These are phyloP conservation scores for Phytophthora pseudosyringae DNA, from an alignment of 352 stramenopile genomes.

Conservation along the genomic window DNA sequence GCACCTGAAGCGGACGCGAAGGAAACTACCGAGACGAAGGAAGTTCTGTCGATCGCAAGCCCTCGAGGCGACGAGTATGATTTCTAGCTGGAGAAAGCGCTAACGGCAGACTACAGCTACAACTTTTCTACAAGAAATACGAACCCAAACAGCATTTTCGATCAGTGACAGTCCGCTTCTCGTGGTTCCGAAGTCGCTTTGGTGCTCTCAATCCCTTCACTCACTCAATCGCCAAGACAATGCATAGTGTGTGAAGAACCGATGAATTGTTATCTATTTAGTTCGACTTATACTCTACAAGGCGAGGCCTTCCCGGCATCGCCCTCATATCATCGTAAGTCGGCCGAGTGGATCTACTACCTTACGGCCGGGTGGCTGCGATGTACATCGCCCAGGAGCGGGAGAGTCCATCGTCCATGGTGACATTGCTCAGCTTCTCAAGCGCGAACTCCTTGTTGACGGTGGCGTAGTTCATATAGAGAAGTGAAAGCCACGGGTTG, in stretches of 20 bases:
- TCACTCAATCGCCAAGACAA: no score
- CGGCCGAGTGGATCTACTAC: slow-evolving; percentile 5
- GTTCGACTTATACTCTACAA: slow-evolving; percentile 36
- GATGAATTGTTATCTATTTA: slow-evolving; percentile 26
- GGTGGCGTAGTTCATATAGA: slow-evolving; percentile 82
- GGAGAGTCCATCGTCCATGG: slow-evolving; percentile 77
- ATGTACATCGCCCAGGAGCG: slow-evolving; percentile 85
- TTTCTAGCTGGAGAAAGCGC: slow-evolving; percentile 17
- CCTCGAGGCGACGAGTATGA: slow-evolving; percentile 32
- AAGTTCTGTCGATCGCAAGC: slow-evolving; percentile 15
- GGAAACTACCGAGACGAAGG: slow-evolving; percentile 8
- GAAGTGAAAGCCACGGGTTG: slow-evolving; percentile 81
- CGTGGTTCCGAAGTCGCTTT: no score
- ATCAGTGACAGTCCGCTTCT: no score
- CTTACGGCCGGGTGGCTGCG: slow-evolving; percentile 47
- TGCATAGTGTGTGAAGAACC: not conserved
- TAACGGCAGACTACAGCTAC: not conserved
- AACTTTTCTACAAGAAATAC: not conserved
- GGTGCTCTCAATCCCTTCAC: no score
- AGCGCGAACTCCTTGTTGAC: slow-evolving; percentile 59
- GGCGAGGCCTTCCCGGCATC: not conserved
- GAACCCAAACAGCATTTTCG: no score
- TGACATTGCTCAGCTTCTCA: slow-evolving; percentile 58
- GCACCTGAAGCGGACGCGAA: slow-evolving; percentile 2
- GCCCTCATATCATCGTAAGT: slow-evolving; percentile 30